Base-by-base conservation (phyloP, 805 yeast species). In the Suhomyces xylopsoci region DNA sequence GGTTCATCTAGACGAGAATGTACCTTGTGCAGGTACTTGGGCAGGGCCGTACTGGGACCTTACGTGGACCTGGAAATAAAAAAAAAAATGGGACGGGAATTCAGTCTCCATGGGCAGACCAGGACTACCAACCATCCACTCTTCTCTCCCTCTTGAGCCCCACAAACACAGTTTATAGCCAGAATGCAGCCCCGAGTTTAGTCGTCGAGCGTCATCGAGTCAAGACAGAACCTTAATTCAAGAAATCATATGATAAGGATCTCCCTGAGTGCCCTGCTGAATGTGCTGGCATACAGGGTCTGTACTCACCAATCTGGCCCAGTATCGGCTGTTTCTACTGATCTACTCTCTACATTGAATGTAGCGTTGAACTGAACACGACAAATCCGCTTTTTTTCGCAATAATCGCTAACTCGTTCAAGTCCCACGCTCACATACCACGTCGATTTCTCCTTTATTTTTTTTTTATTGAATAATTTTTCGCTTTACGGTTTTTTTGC, bases 1-100 rank as follows among this genome's bases (percentile, higher is more conserved):
- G 45, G 45, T 24, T 22, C 45, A 24, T 42, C 30, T 42, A 24
- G 45, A 42, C 45, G 30, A 24, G 45, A 42, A 42, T 42, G 45
- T 42, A 14, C 45, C 45, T 42, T 42, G 45, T 42, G 30, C 45
- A 42, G 45, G 45, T 42, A 42, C 45, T 38, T 38, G 42, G 42
- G 42, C 42, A 38, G 24, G 42, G 24, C 42, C 42, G 42, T 19
- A 38, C 24, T 38, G 42, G 42, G 42, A 17, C 42, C 42, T 38
- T 17, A 17, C 42, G 24, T 19, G 42, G 42, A 38, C 42, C 42
- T 38, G 22, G 42, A 38, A 38, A 38, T 17, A 38, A 15, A 36
- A 36, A 38, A n/a, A 38, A 19, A 38, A 38, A 38, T 8, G 5
- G 7, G 24, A 38, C 24, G 42, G 42, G 5, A 15, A 38, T 10